Percentiles rank a stretch among this genome's conserved stretches.
These are phyloP conservation scores for Lithospermum erythrorhizon DNA, from an alignment of 257 asterid genomes.

Conservation along the genomic window DNA sequence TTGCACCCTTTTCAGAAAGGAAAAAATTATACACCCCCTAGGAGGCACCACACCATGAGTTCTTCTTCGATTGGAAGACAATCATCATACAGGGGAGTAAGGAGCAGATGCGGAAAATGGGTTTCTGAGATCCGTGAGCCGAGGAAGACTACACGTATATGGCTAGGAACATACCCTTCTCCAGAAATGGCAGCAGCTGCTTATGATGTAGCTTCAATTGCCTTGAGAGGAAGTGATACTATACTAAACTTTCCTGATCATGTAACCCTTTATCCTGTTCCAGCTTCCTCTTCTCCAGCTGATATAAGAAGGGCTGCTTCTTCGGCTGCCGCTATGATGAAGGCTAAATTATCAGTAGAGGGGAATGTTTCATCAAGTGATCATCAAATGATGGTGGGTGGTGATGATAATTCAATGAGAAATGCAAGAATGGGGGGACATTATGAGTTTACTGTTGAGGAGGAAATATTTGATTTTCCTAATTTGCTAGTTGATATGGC, in stretches of 20 bases:
- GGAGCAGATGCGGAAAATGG: slow-evolving; percentile 15
- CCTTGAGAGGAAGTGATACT: slow-evolving; percentile 12
- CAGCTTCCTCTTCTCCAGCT: slow-evolving; percentile 12
- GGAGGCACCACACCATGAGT: no score
- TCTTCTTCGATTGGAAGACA: slow-evolving; percentile 18
- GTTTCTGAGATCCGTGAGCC: slow-evolving; percentile 19
- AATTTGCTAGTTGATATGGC: slow-evolving; percentile 40
- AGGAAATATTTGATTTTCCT: slow-evolving; percentile 38
- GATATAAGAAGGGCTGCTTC: slow-evolving; percentile 28
- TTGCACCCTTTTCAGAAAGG: no score
- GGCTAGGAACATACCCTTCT: slow-evolving; percentile 16
- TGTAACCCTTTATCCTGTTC: not conserved
- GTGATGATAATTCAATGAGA: not conserved
- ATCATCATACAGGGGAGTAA: slow-evolving; percentile 20
- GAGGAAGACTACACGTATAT: slow-evolving; percentile 15
- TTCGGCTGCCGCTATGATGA: slow-evolving; percentile 3
- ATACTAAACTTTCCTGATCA: slow-evolving; percentile 12
- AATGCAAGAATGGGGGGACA: not conserved
- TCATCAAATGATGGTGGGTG: not conserved
- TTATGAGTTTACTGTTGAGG: slow-evolving; percentile 33
- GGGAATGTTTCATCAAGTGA: not conserved
- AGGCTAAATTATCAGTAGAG: not conserved
- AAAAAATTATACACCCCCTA: no score
- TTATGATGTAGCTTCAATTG: slow-evolving; percentile 19
- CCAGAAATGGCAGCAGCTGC: slow-evolving; percentile 21